A percentile compares a stretch with the other conserved stretches of the same genome.
Conservation (phyloP, 352 stramenopile species). For the Phytophthora podocarpi region DNA sequence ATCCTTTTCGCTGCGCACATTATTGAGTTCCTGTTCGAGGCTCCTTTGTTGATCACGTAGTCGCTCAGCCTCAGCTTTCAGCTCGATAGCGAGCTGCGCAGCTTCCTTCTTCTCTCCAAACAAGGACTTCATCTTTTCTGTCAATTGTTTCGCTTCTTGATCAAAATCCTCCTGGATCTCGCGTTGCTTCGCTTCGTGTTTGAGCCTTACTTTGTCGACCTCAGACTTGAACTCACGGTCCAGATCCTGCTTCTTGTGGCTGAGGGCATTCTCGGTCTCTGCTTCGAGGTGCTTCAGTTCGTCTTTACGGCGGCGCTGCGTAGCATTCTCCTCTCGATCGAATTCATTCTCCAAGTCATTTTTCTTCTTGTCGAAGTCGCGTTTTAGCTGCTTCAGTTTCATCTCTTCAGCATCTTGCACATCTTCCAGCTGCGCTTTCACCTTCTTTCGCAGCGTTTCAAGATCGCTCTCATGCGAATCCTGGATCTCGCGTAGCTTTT, state of each 20-base stretch:
- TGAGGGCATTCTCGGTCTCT: constrained; percentile 49
- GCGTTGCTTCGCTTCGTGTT: constrained; percentile 47
- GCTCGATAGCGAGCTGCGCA: constrained; percentile 10
- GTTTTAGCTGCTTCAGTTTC: constrained; percentile 64
- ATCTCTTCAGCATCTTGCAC: constrained; percentile 57
- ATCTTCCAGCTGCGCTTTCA: constrained; percentile 56
- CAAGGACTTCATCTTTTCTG: constrained; percentile 35
- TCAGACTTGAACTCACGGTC: constrained; percentile 57
- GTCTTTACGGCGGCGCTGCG: constrained; percentile 61
- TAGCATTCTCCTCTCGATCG: constrained; percentile 61
- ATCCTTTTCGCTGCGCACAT: constrained; percentile 21
- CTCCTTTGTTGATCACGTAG: constrained; percentile 19
- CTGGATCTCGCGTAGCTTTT: constrained; percentile 42
- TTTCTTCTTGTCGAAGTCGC: constrained; percentile 69
- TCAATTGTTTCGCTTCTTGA: constrained; percentile 37
- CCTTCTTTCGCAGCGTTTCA: constrained; percentile 45
- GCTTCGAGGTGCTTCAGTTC: constrained; percentile 67
- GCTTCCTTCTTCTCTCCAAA: constrained; percentile 37
- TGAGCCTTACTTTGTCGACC: constrained; percentile 41
- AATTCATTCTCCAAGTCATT: constrained; percentile 75
- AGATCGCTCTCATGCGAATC: constrained; percentile 44
- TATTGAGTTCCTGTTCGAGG: constrained; percentile 27
- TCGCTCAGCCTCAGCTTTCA: constrained; percentile 40
- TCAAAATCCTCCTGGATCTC: constrained; percentile 52
- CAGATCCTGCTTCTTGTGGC: constrained; percentile 62